A percentile compares a stretch with the other conserved stretches of the same genome.
phyloP scores from a whole-genome alignment of 2,329 filamentous ascomycete species.

The Colletotrichum chrysophilum region DNA sequence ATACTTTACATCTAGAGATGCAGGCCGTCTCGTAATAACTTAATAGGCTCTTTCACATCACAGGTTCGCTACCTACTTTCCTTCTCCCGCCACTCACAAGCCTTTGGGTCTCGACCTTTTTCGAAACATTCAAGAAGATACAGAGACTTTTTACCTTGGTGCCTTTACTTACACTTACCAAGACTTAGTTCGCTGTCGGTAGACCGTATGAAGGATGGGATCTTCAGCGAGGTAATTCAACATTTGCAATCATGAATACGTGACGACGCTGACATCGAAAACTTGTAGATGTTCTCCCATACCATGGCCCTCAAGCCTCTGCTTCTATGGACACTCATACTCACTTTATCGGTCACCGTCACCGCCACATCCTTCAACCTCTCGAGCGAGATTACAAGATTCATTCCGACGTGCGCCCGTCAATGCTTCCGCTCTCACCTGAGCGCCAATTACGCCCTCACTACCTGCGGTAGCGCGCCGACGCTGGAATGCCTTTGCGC shows the following conservation, averaged over 20 bases:
- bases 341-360: constrained; percentile 29
- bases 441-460: constrained; percentile 58
- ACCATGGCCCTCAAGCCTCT: constrained; percentile 48
- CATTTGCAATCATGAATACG: not conserved
- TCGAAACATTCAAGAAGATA: not conserved
- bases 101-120: not conserved
- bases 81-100: not conserved
- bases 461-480: constrained; percentile 52
- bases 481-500: constrained; percentile 70
- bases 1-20: not conserved
- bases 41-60: constrained; percentile 6
- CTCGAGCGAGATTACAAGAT: constrained; percentile 41
- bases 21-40: constrained; percentile 20
- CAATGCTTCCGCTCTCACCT: constrained; percentile 69
- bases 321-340: constrained; percentile 32
- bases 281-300: constrained; percentile 43
- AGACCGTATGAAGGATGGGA: constrained; percentile 25
- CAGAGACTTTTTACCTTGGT: not conserved
- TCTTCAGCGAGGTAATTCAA: constrained; percentile 13
- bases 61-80: not conserved
- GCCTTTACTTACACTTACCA: not conserved
- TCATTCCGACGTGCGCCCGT: constrained; percentile 64
- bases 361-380: constrained; percentile 34
- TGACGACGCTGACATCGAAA: not conserved
- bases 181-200: not conserved